Percentiles rank a stretch among this genome's conserved stretches.
phyloP scores from a whole-genome alignment of 305 asterid species.

The Ilex paraguariensis region DNA sequence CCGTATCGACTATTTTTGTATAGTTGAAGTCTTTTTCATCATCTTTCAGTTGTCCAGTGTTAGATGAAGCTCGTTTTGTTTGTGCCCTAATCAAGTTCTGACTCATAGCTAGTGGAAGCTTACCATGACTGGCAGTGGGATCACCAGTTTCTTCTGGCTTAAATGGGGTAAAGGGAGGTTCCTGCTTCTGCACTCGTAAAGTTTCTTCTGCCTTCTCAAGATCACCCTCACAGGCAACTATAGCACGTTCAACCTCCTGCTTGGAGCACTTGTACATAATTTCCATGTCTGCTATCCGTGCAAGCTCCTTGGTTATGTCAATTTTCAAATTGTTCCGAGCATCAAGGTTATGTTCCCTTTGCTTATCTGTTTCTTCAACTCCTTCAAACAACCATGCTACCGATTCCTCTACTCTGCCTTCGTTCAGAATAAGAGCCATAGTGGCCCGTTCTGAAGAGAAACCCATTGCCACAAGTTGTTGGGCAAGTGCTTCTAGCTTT shows the following conservation, averaged over 20 bases:
- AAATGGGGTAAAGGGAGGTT: slow-evolving; percentile 38
- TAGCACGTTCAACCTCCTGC: slow-evolving; percentile 80
- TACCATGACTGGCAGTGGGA: slow-evolving; percentile 28
- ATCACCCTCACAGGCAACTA: slow-evolving; percentile 79
- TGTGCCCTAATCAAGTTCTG: slow-evolving; percentile 31
- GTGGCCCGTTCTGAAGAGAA: slow-evolving; percentile 76
- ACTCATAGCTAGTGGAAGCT: slow-evolving; percentile 25
- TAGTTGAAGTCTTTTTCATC: slow-evolving; percentile 65
- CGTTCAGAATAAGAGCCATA: slow-evolving; percentile 83
- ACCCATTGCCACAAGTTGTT: slow-evolving; percentile 86
- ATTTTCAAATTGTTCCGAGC: slow-evolving; percentile 66
- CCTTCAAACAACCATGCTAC: slow-evolving; percentile 82
- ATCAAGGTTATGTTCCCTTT: slow-evolving; percentile 36
- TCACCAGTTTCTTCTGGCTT: slow-evolving; percentile 56
- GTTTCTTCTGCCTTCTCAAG: slow-evolving; percentile 72
- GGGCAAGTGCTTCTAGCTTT: slow-evolving; percentile 78
- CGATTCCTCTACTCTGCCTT: slow-evolving; percentile 84
- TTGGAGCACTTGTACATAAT: slow-evolving; percentile 54
- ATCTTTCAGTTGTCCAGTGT: slow-evolving; percentile 36
- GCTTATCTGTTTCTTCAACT: slow-evolving; percentile 51
- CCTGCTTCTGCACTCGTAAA: slow-evolving; percentile 58
- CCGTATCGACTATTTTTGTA: slow-evolving; percentile 34
- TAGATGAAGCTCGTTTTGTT: slow-evolving; percentile 27
- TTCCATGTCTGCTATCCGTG: slow-evolving; percentile 58
- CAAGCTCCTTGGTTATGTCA: slow-evolving; percentile 78